Conservation (phyloP, 1,139 yeast species). For the Blastobotrys aristatus region DNA sequence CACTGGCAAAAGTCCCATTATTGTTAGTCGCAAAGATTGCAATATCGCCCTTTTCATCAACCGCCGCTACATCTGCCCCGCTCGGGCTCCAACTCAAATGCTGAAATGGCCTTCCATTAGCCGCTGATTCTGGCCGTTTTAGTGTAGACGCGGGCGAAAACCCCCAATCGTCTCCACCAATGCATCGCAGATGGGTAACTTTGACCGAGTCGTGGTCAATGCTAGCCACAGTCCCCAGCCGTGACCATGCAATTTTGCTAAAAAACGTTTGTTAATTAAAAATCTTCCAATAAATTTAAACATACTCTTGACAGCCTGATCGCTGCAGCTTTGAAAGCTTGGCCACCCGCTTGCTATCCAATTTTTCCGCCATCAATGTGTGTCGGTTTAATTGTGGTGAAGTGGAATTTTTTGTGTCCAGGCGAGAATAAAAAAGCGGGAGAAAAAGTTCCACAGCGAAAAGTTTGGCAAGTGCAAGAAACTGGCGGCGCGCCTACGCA, state of each 20-base stretch:
- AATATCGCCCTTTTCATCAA: constrained; percentile 40
- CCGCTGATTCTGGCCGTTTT: constrained; percentile 21
- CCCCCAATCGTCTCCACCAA: constrained; percentile 63
- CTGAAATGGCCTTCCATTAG: constrained; percentile 25
- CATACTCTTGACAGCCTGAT: constrained; percentile 18
- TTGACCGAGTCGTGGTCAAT: constrained; percentile 39
- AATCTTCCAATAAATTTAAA: neutral
- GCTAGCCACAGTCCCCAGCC: constrained; percentile 69
- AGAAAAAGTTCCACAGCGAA: too few relatives aligned
- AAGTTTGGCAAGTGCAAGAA: too few relatives aligned
- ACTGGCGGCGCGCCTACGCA: too few relatives aligned
- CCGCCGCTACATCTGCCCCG: constrained; percentile 40
- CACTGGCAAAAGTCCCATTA: constrained; percentile 7
- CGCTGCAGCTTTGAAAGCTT: constrained; percentile 21
- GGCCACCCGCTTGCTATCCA: constrained; percentile 1
- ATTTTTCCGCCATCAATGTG: neutral
- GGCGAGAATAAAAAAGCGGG: too few relatives aligned
- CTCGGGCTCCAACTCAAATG: constrained; percentile 40
- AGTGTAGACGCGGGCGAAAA: constrained; percentile 47
- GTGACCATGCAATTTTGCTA: constrained; percentile 59
- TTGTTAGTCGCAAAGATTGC: constrained; percentile 26
- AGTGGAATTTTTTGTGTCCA: too few relatives aligned
- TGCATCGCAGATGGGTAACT: constrained; percentile 58
- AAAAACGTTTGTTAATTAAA: constrained; percentile 17
- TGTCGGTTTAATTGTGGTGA: neutral